Base-by-base conservation (phyloP, 192 early-diverging fungal genomes). In the Backusella psychrophila region DNA sequence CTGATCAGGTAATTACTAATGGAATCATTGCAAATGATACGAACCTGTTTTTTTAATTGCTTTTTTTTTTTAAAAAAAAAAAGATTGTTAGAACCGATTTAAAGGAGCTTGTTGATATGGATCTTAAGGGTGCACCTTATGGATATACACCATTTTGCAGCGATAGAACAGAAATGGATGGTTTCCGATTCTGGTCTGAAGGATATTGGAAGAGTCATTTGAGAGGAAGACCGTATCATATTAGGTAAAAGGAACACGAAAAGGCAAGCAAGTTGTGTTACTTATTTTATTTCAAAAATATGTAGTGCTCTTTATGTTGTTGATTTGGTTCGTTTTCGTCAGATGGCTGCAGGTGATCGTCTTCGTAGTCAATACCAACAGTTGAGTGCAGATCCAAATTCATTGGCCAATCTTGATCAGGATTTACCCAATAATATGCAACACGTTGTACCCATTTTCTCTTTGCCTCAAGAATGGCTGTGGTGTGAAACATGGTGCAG, bases 401-500 rank as follows among this genome's bases (percentile, higher is more conserved):
- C 94, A 26, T 85, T 99, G 53, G 93, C 98, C 0, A 99, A 99
- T 78, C 85, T 99, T 46, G 98, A 99, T 80, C 98, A 99, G 80
- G 98, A 99, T 88, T 82, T 99, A 75, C 98, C 96, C 8, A 99
- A 99, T 84, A 96, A 97, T 70, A 96, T 98, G 95, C 91, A 94
- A 73, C 92, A 94, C 76, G 78, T 91, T 26, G 93, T 99, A 29
- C 96, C 96, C 2, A 97, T 99, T 46, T 91, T 91, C 73, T 96
- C 95, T 3, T 81, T 99, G 80, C 96, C 96, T 2, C 96, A 98
- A 79, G 96, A 97, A 69, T 99, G 97, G 97, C 85, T 99, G 65
- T 99, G 98, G 98, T 99, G 98, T 78, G 96, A 98, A 83, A 99
- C 98, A 7, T 99, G 98, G 98, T 99, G 98, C 81, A 90, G 92